Base-by-base conservation (phyloP, 2,329 filamentous ascomycete species). In the Lasiodiplodia gonubiensis region DNA sequence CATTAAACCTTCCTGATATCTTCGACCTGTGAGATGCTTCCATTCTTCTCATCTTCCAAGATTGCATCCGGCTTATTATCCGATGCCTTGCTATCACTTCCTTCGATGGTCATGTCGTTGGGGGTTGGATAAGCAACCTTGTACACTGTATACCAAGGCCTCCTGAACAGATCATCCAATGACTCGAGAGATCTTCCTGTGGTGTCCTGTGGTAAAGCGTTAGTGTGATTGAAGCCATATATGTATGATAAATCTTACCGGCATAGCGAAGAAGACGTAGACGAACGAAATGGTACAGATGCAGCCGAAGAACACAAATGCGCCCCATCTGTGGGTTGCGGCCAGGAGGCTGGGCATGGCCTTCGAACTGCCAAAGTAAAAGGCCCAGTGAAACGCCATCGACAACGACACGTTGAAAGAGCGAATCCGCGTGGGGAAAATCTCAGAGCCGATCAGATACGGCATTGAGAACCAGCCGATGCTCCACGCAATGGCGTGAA, bases 401-500 rank as follows among this genome's bases (percentile, higher is more conserved):
- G 53, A 55, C 4, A 55, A 3, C 0, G 53, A 55, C 18, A 55
- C 18, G 30, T 55, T 55, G 53, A 55, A 37, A 4, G 53, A 55
- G 23, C 61, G 67, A 12, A 70, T 51, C 2, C 53, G 27, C 3
- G 30, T 55, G 18, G 81, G 81, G 37, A 83, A 82, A 0, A 83
- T 77, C 70, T 84, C 81, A 0, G 81, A 79, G 2, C 78, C 80
- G n/a, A 83, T 76, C 2, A 83, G 72, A 63, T 84, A 83, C 4
- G 81, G 80, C 16, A 83, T 80, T 0, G 75, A 77, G 68, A 83
- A 83, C 80, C 80, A 84, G 0, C 82, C 81, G n/a, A 84, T 79
- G 0, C 80, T 81, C 80, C 80, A 83, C 0, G 78, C 81, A 5
- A 82, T 72, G 10, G 81, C 81, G 18, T 79, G 78, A 23, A 83